phyloP scores from a whole-genome alignment of 257 asterid genomes.

The Solanum paucissectum region DNA sequence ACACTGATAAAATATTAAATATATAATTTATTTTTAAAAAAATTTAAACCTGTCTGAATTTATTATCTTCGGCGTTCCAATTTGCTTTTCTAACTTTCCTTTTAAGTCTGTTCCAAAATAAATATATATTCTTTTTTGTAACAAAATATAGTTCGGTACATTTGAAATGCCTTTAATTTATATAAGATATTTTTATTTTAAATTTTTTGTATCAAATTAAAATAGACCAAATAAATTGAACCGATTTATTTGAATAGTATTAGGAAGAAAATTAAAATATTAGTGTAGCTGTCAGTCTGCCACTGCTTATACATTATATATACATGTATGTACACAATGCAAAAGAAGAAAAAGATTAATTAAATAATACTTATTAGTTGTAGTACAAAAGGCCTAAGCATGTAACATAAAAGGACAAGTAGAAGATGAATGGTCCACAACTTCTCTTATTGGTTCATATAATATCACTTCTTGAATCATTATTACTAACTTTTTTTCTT shows the following conservation, averaged over 20 bases:
- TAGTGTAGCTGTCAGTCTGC: neutral
- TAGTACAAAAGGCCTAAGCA: neutral
- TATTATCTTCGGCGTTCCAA: too few relatives aligned
- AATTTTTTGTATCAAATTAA: too few relatives aligned
- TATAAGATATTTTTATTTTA: too few relatives aligned
- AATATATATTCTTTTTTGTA: too few relatives aligned
- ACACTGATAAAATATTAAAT: neutral
- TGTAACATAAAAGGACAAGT: neutral
- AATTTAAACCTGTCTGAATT: neutral
- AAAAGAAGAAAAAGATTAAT: neutral
- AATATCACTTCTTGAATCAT: neutral
- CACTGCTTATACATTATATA: neutral
- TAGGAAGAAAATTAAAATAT: neutral
- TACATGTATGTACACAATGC: neutral
- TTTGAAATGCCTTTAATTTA: too few relatives aligned
- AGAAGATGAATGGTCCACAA: neutral
- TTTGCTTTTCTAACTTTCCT: too few relatives aligned
- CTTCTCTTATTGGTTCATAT: neutral
- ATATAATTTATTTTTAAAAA: neutral
- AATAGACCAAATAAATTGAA: too few relatives aligned
- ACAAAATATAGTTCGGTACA: too few relatives aligned
- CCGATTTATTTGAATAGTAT: neutral
- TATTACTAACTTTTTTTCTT: neutral
- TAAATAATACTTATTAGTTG: neutral
- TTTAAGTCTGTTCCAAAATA: too few relatives aligned